Base-by-base conservation (phyloP, 2,329 filamentous ascomycete genomes). In the Diplodia sapinea region DNA sequence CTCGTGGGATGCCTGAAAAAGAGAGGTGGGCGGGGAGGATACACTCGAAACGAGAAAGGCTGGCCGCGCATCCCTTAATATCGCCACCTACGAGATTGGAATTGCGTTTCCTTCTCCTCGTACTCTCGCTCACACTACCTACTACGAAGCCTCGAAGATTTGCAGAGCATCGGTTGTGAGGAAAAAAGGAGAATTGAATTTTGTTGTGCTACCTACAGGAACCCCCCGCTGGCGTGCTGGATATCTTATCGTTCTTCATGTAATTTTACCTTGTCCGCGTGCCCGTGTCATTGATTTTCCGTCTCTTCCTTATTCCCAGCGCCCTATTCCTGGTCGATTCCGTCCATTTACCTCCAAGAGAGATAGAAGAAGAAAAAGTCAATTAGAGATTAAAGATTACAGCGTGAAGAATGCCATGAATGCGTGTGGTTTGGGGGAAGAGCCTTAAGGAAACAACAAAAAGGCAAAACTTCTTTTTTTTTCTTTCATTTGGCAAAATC, bases 401-500 rank as follows among this genome's bases (percentile, higher is more conserved):
- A 61, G 54, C 17, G 36, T 47, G 43, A 43, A 43, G 38, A 23
- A 31, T 20, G 43, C 43, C 43, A 47, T n/a, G 17, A 20, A 13
- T 62, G 23, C 23, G 12, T 8, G 26, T 15, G 38, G 43, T 20
- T 36, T 36, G 33, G 23, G 56, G 56, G 36, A n/a, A 38, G 23
- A 49, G 20, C 20, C 43, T 62, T 62, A 12, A 12, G n/a, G 20
- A 47, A 47, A 47, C n/a, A 50, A 62, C 31, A 33, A 62, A 49
- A 50, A 49, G 26, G 57, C 23, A 49, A 62, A 62, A 43, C 36
- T 59, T 40, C 49, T n/a, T 62, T 47, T 62, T 62, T 62, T 62
- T 61, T 61, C 31, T 62, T 50, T 62, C 17, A 23, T 62, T 62
- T 11, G 23, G 20, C 12, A 33, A 47, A 47, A 62, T 31, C 43